phyloP scores from a whole-genome alignment of 192 early-diverging fungal genomes.

The Thamnidium elegans region DNA sequence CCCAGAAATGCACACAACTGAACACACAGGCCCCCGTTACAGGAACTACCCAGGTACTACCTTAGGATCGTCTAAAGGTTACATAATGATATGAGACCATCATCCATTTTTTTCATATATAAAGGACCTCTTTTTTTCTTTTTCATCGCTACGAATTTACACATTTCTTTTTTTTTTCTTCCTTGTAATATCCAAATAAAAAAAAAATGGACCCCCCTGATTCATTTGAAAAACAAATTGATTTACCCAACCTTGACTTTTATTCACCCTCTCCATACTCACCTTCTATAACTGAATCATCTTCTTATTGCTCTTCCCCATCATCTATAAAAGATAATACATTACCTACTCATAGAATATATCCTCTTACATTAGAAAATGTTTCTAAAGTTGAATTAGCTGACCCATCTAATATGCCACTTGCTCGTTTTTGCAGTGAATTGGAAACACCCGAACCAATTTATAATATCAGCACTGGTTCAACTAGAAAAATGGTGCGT shows the following conservation, averaged over 20 bases:
- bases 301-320: no score
- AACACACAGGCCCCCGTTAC: constrained; percentile 15
- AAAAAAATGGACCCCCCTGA: no score
- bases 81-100: no score
- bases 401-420: constrained; percentile 4
- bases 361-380: constrained; percentile 12
- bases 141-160: neutral
- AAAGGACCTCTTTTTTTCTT: neutral
- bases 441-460: neutral
- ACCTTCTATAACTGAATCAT: no score
- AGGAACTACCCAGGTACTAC: neutral
- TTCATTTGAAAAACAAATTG: no score
- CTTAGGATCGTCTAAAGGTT: no score
- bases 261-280: no score
- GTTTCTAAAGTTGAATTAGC: constrained; percentile 6
- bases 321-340: no score
- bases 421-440: constrained; percentile 9
- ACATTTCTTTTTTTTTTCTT: no score
- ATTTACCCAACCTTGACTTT: no score
- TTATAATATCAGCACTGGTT: neutral
- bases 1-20: constrained; percentile 1
- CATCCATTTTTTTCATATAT: no score
- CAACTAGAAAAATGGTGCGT: neutral
- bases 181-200: no score
- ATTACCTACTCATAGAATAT: neutral